Conservation (phyloP, 805 yeast genomes). For the Cyberlindnera nakhonratchasimensis region DNA sequence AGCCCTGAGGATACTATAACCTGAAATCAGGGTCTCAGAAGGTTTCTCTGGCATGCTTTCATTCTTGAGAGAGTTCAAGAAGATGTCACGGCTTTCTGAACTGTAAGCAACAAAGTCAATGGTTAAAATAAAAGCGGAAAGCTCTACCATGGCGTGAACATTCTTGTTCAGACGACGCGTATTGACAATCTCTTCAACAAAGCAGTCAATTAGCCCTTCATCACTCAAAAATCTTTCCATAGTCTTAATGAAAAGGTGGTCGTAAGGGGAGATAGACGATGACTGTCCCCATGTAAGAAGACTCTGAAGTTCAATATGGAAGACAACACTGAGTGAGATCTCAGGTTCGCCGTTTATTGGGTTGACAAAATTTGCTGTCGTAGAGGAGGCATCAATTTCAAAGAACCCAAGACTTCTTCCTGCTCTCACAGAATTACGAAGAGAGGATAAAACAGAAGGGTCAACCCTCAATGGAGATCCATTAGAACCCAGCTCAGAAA, state of each 20-base stretch:
- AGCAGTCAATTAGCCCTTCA: conserved; percentile 18
- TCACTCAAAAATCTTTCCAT: conserved; percentile 20
- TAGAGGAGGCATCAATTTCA: conserved; percentile 12
- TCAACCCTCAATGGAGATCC: conserved; percentile 16
- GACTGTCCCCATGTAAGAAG: conserved; percentile 26
- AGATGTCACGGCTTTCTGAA: conserved; percentile 6
- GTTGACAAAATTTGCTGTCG: conserved; percentile 2
- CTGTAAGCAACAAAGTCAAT: conserved; percentile 14
- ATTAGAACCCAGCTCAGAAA: conserved; percentile 14
- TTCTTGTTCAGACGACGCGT: conserved; percentile 18
- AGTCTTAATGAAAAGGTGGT: conserved; percentile 17
- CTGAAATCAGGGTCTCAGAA: conserved; percentile 4
- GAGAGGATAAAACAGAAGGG: conserved; percentile 14
- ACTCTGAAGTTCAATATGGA: conserved; percentile 20
- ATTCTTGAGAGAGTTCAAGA: conserved; percentile 8
- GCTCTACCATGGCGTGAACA: conserved; percentile 17
- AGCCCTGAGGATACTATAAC: conserved; percentile 5
- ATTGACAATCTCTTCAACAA: conserved; percentile 18
- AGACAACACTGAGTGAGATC: conserved; percentile 17
- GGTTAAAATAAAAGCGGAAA: conserved; percentile 20
- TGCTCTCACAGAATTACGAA: conserved; percentile 10
- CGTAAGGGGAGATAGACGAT: conserved; percentile 17
- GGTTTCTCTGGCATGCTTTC: conserved; percentile 2
- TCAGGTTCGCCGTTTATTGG: conserved; percentile 3
- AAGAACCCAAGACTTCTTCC: conserved; percentile 9